Percentiles rank a stretch among this genome's conserved stretches.
These are phyloP conservation scores for Pichia heedii DNA, from an alignment of 805 yeast species.

Conservation along the genomic window DNA sequence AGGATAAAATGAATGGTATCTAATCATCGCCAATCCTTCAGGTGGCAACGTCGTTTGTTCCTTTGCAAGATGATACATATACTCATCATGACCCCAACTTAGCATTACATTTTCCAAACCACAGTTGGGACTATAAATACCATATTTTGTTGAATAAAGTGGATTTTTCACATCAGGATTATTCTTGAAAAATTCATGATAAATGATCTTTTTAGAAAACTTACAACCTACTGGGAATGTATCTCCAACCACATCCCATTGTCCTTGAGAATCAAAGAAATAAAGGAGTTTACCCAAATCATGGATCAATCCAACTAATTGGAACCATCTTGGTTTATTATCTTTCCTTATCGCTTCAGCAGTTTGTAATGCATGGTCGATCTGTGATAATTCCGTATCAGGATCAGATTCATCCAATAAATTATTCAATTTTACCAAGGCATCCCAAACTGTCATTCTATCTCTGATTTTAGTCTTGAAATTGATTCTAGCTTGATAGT, in stretches of 20 bases:
- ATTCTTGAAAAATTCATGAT: constrained; percentile 47
- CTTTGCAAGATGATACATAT: constrained; percentile 66
- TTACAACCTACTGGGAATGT: constrained; percentile 71
- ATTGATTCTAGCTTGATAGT: constrained; percentile 61
- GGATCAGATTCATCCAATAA: constrained; percentile 67
- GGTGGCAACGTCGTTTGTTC: constrained; percentile 53
- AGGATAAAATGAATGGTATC: constrained; percentile 70
- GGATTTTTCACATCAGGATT: constrained; percentile 60
- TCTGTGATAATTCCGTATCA: constrained; percentile 64
- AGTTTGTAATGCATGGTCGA: constrained; percentile 67
- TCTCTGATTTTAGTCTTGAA: constrained; percentile 62
- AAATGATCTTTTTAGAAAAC: constrained; percentile 50
- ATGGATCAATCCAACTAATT: constrained; percentile 62
- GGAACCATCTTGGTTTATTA: constrained; percentile 68
- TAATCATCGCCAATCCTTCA: constrained; percentile 63
- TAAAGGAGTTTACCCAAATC: constrained; percentile 63
- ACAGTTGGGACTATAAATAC: constrained; percentile 54
- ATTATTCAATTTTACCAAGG: constrained; percentile 49
- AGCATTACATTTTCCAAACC: constrained; percentile 64
- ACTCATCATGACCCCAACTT: constrained; percentile 76
- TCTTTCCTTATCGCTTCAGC: constrained; percentile 67
- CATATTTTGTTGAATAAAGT: constrained; percentile 54
- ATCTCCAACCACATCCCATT: constrained; percentile 78
- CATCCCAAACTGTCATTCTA: constrained; percentile 65
- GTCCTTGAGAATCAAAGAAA: constrained; percentile 64